Conservation (phyloP, 495 filamentous ascomycete genomes). For the Xylaria castorea region DNA sequence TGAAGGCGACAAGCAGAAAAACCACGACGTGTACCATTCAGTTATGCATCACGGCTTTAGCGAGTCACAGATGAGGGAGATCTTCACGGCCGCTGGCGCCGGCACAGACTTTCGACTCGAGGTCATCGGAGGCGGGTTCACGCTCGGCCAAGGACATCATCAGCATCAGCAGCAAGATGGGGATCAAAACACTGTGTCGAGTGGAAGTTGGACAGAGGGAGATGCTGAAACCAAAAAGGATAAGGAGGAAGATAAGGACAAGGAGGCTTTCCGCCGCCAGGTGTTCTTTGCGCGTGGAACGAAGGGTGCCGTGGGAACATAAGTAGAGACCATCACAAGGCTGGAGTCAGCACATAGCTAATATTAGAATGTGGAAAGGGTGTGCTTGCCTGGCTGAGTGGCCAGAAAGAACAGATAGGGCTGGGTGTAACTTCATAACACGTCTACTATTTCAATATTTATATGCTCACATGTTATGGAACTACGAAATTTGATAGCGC, state of each 20-base stretch:
- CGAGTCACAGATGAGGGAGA: slow-evolving; percentile 54
- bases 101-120: slow-evolving; percentile 51
- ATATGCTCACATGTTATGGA: neutral
- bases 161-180: neutral
- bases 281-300: slow-evolving; percentile 44
- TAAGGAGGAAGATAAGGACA: slow-evolving; percentile 20
- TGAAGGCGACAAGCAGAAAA: neutral
- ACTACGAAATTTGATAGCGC: too few relatives aligned
- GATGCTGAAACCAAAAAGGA: neutral
- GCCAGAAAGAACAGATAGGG: neutral
- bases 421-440: neutral
- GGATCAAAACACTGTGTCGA: neutral
- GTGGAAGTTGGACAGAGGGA: neutral
- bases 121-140: slow-evolving; percentile 40
- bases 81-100: slow-evolving; percentile 61
- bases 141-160: slow-evolving; percentile 29
- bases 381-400: neutral
- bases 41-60: slow-evolving; percentile 66
- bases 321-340: neutral
- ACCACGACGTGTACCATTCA: slow-evolving; percentile 48
- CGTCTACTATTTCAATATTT: neutral
- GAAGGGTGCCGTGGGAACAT: slow-evolving; percentile 26
- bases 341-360: neutral
- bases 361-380: neutral
- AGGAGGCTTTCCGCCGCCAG: slow-evolving; percentile 29